phyloP scores from a whole-genome alignment of 495 filamentous ascomycete genomes.

The Penicillium salamii region DNA sequence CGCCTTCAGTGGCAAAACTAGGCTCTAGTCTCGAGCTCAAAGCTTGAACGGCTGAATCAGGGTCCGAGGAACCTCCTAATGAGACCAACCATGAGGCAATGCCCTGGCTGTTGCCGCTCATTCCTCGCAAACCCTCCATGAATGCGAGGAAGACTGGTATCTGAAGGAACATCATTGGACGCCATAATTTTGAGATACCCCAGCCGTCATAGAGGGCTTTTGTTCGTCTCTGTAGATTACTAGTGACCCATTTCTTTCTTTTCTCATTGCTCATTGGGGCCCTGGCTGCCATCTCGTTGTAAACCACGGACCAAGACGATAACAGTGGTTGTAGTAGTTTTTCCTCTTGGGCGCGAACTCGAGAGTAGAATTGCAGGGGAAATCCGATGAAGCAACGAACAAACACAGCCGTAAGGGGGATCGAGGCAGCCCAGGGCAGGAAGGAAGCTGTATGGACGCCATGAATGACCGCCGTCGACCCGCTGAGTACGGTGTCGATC shows the following conservation, averaged over 20 bases:
- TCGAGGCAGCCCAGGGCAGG: slow-evolving; percentile 66
- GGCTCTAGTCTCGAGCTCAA: slow-evolving; percentile 45
- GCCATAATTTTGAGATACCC: slow-evolving; percentile 49
- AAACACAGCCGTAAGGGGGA: slow-evolving; percentile 67
- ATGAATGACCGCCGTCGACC: slow-evolving; percentile 56
- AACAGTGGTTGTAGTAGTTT: slow-evolving; percentile 50
- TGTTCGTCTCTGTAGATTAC: slow-evolving; percentile 13
- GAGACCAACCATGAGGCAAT: slow-evolving; percentile 45
- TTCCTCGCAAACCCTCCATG: slow-evolving; percentile 64
- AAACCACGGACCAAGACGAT: slow-evolving; percentile 42
- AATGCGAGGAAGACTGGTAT: slow-evolving; percentile 67
- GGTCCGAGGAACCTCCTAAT: slow-evolving; percentile 8
- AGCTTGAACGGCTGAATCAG: slow-evolving; percentile 2
- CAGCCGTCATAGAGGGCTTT: slow-evolving; percentile 38
- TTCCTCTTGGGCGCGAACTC: slow-evolving; percentile 38
- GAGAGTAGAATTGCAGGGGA: slow-evolving; percentile 56
- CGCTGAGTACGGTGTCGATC: slow-evolving; percentile 46
- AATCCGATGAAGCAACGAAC: slow-evolving; percentile 58
- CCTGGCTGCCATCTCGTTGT: slow-evolving; percentile 12
- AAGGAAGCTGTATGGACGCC: slow-evolving; percentile 55
- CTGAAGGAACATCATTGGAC: slow-evolving; percentile 41
- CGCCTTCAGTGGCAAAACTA: slow-evolving; percentile 63
- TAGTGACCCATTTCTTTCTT: background rate
- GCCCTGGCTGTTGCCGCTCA: slow-evolving; percentile 57
- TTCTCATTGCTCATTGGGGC: background rate